Conservation (phyloP, 2,329 filamentous ascomycete genomes). For the Neoarthrinium moseri region DNA sequence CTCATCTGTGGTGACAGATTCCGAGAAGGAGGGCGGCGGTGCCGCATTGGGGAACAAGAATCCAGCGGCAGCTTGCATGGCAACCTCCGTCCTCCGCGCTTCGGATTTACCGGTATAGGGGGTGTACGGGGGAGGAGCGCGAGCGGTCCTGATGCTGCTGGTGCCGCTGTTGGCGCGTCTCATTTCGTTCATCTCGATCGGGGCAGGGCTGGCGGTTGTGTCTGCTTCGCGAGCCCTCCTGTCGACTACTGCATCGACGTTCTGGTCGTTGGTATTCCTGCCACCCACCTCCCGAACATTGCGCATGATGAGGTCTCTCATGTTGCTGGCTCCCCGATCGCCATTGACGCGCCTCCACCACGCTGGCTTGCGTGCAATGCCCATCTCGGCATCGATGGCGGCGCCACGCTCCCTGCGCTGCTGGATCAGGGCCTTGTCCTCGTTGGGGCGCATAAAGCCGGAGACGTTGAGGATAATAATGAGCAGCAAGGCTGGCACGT, state of each 20-base stretch:
- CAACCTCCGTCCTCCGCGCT: constrained; percentile 41
- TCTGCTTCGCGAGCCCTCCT: constrained; percentile 30
- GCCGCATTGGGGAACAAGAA: constrained; percentile 47
- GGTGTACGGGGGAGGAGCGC: constrained; percentile 24
- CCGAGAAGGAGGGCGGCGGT: constrained; percentile 32
- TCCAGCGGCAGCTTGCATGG: constrained; percentile 40
- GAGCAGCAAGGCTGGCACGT: constrained; percentile 57
- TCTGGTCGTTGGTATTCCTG: constrained; percentile 39
- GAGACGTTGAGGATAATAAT: constrained; percentile 51
- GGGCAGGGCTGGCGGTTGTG: constrained; percentile 23
- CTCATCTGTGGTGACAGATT: constrained; percentile 37
- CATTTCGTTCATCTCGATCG: constrained; percentile 41
- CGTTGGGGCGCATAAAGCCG: constrained; percentile 65
- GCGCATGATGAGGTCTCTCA: constrained; percentile 52
- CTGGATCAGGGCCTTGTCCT: constrained; percentile 66
- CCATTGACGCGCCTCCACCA: constrained; percentile 63
- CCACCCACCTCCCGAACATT: constrained; percentile 57
- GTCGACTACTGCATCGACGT: constrained; percentile 34
- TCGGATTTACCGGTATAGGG: constrained; percentile 43
- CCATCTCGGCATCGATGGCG: constrained; percentile 58
- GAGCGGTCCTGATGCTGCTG: constrained; percentile 24
- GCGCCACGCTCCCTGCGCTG: constrained; percentile 59
- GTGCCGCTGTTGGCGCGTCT: constrained; percentile 24
- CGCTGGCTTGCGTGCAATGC: constrained; percentile 57
- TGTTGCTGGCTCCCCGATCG: constrained; percentile 35